Conservation (phyloP, 1,139 yeast genomes). For the Hemisphaericaspora lyxosophila region DNA sequence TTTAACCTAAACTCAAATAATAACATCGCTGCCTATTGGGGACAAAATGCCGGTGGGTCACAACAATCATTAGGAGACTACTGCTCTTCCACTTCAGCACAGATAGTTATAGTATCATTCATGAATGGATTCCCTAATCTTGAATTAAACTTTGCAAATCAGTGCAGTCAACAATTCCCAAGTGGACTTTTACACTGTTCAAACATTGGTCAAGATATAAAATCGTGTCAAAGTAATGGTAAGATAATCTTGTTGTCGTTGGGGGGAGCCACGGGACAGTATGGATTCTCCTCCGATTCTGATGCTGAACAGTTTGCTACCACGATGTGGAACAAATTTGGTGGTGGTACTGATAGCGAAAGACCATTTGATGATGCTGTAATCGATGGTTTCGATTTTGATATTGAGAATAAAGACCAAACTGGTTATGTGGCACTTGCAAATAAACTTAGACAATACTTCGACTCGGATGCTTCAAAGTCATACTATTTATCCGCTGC, state of each 20-base stretch:
- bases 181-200: constrained; percentile 60
- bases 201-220: constrained; percentile 64
- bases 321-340: constrained; percentile 77
- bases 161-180: constrained; percentile 53
- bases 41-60: constrained; percentile 74
- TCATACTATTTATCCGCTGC: constrained; percentile 80
- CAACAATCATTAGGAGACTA: constrained; percentile 62
- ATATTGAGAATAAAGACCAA: constrained; percentile 38
- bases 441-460: constrained; percentile 55
- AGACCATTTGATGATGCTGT: constrained; percentile 70
- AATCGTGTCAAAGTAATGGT: constrained; percentile 71
- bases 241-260: constrained; percentile 65
- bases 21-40: constrained; percentile 76
- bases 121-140: constrained; percentile 54
- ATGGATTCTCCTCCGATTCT: constrained; percentile 62
- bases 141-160: constrained; percentile 61
- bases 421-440: constrained; percentile 62
- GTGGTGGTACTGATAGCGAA: constrained; percentile 58
- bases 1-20: constrained; percentile 13
- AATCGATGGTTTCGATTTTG: constrained; percentile 43
- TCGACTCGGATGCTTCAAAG: constrained; percentile 50
- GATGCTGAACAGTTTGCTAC: constrained; percentile 69
- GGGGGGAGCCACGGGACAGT: constrained; percentile 78
- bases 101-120: constrained; percentile 68
- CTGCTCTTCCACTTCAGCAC: constrained; percentile 65